Evolutionary conservation across 345 rosid genomes (phyloP).

Genomic region (Corchorus capsularis): DNA sequence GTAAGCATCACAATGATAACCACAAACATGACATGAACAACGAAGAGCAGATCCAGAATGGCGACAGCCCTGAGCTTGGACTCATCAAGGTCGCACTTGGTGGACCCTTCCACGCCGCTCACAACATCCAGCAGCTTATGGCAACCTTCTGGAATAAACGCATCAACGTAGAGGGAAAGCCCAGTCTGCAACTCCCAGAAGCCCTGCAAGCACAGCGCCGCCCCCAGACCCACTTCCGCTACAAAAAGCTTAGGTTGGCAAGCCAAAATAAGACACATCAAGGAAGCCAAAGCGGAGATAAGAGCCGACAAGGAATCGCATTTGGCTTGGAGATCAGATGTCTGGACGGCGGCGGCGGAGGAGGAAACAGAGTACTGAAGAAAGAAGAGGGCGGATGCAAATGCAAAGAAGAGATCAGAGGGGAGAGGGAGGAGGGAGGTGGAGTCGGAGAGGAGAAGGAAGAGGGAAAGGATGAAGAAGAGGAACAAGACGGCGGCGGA

Average conservation of each 20-base stretch:
- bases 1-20: slow-evolving; percentile 53
- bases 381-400: slow-evolving; percentile 71
- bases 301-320: slow-evolving; percentile 71
- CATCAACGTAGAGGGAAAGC: slow-evolving; percentile 79
- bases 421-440: slow-evolving; percentile 71
- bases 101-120: slow-evolving; percentile 80
- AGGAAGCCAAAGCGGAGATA: slow-evolving; percentile 59
- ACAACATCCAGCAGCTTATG: slow-evolving; percentile 74
- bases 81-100: slow-evolving; percentile 78
- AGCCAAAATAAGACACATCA: slow-evolving; percentile 70
- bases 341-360: slow-evolving; percentile 66
- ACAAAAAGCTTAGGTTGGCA: slow-evolving; percentile 62
- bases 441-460: slow-evolving; percentile 64
- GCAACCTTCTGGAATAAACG: slow-evolving; percentile 88
- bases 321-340: slow-evolving; percentile 82
- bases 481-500: slow-evolving; percentile 82
- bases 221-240: slow-evolving; percentile 74
- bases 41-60: slow-evolving; percentile 73
- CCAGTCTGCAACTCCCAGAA: slow-evolving; percentile 92
- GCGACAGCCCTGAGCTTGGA: slow-evolving; percentile 81
- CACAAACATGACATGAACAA: slow-evolving; percentile 68
- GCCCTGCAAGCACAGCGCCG: slow-evolving; percentile 74
- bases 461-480: slow-evolving; percentile 65
- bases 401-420: slow-evolving; percentile 77
- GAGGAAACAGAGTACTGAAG: slow-evolving; percentile 68